These are phyloP conservation scores for Backusella tuberculispora DNA, from an alignment of 192 early-diverging fungal species.

Conservation along the genomic window DNA sequence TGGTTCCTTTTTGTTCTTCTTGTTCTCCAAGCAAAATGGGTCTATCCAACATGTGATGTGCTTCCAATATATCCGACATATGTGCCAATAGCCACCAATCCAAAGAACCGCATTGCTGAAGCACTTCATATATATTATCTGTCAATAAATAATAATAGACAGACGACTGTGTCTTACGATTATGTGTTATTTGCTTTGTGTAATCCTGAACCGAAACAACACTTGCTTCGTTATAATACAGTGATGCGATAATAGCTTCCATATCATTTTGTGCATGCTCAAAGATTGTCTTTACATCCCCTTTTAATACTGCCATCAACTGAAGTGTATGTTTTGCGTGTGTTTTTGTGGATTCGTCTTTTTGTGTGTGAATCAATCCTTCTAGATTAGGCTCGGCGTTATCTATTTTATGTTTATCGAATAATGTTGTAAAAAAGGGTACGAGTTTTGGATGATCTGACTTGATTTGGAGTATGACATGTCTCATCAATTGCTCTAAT, in stretches of 20 bases:
- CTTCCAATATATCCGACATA: background rate
- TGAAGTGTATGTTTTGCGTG: background rate
- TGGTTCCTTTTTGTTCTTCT: background rate
- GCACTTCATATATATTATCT: background rate
- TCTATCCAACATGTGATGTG: background rate
- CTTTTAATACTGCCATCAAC: background rate
- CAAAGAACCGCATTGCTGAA: background rate
- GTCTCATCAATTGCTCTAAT: background rate
- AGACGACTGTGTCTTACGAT: background rate
- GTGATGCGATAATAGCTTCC: background rate
- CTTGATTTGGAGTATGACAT: background rate
- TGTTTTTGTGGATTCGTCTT: background rate
- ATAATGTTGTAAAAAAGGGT: background rate
- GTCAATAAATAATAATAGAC: background rate
- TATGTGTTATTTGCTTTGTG: background rate
- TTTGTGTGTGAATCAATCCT: background rate
- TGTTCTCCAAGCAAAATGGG: background rate
- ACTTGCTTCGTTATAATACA: background rate
- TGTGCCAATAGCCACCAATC: slow-evolving; percentile 21
- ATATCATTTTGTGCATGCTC: background rate
- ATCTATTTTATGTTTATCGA: background rate
- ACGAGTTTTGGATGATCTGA: background rate
- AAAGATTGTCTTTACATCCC: background rate
- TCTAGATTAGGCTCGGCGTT: background rate
- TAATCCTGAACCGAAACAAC: background rate